phyloP scores from a whole-genome alignment of 805 yeast genomes.

The Yamadazyma akitaensis region DNA sequence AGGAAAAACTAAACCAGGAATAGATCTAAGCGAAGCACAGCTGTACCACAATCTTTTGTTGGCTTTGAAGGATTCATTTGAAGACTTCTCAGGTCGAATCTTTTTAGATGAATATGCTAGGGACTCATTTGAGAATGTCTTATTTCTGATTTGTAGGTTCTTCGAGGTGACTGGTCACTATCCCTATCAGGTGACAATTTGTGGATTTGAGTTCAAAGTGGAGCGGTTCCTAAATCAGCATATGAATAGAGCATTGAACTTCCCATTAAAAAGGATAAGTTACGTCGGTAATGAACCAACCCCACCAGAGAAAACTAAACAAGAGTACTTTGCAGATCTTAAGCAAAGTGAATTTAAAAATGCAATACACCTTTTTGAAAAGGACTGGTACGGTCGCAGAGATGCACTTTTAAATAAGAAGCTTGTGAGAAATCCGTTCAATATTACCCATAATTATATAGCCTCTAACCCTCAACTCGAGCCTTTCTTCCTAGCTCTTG shows the following conservation, averaged over 20 bases:
- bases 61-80: conserved; percentile 15
- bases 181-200: conserved; percentile 53
- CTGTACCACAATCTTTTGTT: conserved; percentile 51
- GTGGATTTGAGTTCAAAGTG: conserved; percentile 75
- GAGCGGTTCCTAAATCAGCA: conserved; percentile 56
- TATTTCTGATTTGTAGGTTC: conserved; percentile 57
- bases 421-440: conserved; percentile 54
- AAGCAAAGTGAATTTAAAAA: conserved; percentile 44
- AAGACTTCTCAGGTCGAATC: not conserved
- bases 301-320: conserved; percentile 30
- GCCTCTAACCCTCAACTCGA: conserved; percentile 20
- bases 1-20: conserved; percentile 62
- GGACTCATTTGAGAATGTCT: conserved; percentile 75
- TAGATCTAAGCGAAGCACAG: conserved; percentile 56
- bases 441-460: conserved; percentile 37
- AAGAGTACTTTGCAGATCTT: conserved; percentile 47
- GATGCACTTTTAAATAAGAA: conserved; percentile 48
- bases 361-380: conserved; percentile 52
- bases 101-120: conserved; percentile 71
- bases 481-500: conserved; percentile 13
- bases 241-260: conserved; percentile 45
- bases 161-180: conserved; percentile 42
- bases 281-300: conserved; percentile 61
- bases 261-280: conserved; percentile 31
- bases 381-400: conserved; percentile 58